phyloP scores from a whole-genome alignment of 805 yeast genomes.

The Candida taoyuanica region DNA sequence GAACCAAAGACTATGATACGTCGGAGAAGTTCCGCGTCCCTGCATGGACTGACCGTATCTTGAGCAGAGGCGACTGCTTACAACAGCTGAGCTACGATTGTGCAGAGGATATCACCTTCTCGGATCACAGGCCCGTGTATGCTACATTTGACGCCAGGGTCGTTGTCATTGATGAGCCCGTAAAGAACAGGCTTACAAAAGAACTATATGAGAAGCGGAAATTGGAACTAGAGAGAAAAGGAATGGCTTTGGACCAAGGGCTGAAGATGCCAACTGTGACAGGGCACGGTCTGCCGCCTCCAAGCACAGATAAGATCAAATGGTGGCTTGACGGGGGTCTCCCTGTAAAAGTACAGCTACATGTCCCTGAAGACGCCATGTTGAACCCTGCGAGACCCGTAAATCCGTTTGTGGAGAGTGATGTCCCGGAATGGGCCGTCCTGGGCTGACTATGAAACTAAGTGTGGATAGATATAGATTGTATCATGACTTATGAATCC shows the following conservation, averaged over 20 bases:
- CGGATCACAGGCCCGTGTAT: constrained; percentile 90
- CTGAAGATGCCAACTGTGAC: constrained; percentile 21
- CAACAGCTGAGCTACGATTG: constrained; percentile 58
- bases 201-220: constrained; percentile 49
- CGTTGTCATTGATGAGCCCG: constrained; percentile 56
- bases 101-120: constrained; percentile 52
- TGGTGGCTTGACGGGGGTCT: constrained; percentile 92
- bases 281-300: constrained; percentile 67
- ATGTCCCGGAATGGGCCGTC: constrained; percentile 28
- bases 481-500: neutral
- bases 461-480: neutral
- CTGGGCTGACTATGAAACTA: neutral
- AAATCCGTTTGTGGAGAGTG: constrained; percentile 65
- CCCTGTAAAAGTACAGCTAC: constrained; percentile 47
- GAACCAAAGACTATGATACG: constrained; percentile 76
- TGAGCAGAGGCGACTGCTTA: constrained; percentile 58
- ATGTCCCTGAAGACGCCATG: constrained; percentile 34
- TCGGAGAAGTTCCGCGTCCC: constrained; percentile 92
- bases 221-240: constrained; percentile 18
- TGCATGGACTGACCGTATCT: constrained; percentile 94
- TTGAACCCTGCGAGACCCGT: constrained; percentile 66
- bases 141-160: constrained; percentile 64
- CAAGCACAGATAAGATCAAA: constrained; percentile 72
- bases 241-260: constrained; percentile 7
- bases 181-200: constrained; percentile 45